Evolutionary conservation across 2,329 filamentous ascomycete species (phyloP), one percentile per base, ranked within the genome.

Genomic region (Diplodia intermedia): DNA sequence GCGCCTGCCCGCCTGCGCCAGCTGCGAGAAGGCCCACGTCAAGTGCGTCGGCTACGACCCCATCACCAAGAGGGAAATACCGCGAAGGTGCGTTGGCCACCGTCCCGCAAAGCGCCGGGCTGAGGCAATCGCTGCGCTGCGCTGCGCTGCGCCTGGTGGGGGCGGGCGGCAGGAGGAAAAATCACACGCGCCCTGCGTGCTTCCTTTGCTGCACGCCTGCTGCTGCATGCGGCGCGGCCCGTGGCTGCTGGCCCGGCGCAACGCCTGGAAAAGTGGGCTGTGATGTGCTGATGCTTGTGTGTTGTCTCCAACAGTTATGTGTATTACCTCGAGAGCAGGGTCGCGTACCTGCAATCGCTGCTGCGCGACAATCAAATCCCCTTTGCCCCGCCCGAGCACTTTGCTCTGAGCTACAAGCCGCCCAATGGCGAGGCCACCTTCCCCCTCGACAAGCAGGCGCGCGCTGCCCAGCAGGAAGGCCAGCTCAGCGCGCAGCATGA

Each of bases 41-140:
- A 90, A 91, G 72, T 98, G 95, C 78, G 93, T 97, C 62, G 94
- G 94, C 70, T 97, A 97, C 79, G 94, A 98, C 77, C 94, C 94
- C 40, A 97, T 97, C 75, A 97, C 93, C 29, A 97, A 97, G 84
- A 90, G 92, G 76, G 93, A 97, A 81, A 97, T 98, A 69, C 94
- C 94, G 61, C 88, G 94, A 80, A 90, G 87, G 83, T 84, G 73
- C 73, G 80, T 78, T 63, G 49, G 11, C 52, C 11, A 47, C 18
- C 43, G 43, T 47, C 43, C 43, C 43, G 43, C 43, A 47, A 47
- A 0, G 43, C 43, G 43, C 43, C 43, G 43, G 43, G 43, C 43
- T 43, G 40, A 43, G 40, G 40, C 40, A 43, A 40, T 26, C 3
- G 18, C 31, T 6, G 52, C n/a, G 23, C 40, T 33, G 36, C 33